Evolutionary conservation across 1,284 basidiomycete genomes (phyloP), one percentile per base, ranked within the genome.

Genomic region (Ceratobasidium theobromae): DNA sequence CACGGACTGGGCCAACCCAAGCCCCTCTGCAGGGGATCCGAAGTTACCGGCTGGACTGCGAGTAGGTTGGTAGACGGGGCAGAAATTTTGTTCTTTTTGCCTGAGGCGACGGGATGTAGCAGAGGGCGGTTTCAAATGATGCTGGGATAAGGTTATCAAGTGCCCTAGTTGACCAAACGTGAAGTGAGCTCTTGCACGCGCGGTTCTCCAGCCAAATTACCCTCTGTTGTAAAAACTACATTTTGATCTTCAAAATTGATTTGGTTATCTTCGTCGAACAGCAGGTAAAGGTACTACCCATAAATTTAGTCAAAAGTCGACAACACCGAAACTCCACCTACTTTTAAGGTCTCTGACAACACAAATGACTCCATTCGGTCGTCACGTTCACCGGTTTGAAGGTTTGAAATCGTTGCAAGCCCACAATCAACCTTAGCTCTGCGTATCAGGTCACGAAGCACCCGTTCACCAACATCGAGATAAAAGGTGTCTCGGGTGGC

Each of bases 331-430:
- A 28, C 53, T 30, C 16, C 25, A 52, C 80, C 41, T 69, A 89
- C 93, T 80, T 94, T 95, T 53, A 95, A 79, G 1, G 93, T 95
- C 78, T 95, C 94, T 1, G 92, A 95, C 21, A 96, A 81, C 8
- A 86, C 86, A 75, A 96, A 96, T 1, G 91, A 94, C 75, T 96
- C 93, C 94, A 96, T 96, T 66, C 94, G 82, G 73, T 96, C 91
- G 70, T 93, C 91, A 23, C 83, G 84, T 72, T 84, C 81, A 71
- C 95, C 95, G 21, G 84, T 89, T 53, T 86, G 80, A 3, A 97
- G 81, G 75, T 96, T 88, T 69, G 82, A 79, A 68, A 98, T 87
- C 1, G 90, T 87, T 4, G 91, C 84, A 41, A 98, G 80, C 0
- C 95, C 95, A 74, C 95, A 98, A 8, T 83, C 80, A 1, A 94